Evolutionary conservation across 2,329 filamentous ascomycete species (phyloP), one percentile per base, ranked within the genome.

Genomic region (Botrytis tulipae): DNA sequence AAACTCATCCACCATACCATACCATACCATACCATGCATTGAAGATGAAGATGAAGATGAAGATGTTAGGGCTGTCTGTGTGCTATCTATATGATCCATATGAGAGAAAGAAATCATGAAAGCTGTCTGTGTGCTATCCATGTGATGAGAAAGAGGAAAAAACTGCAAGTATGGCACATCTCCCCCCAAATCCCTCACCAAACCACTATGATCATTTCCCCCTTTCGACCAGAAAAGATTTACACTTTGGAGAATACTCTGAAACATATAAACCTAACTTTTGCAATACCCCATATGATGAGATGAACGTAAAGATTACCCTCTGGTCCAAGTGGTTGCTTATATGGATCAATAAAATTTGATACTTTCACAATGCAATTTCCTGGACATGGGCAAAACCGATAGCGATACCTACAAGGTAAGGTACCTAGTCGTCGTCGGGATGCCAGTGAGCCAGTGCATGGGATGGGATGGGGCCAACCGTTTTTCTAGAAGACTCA

Each of bases 341-440:
- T 14, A 65, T 29, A 51, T 65, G 69, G 59, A 59, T 71, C 69
- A 40, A 63, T 42, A 12, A 65, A 63, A 65, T 71, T 71, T 65
- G 42, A 71, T 51, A 2, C 51, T 65, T 25, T n/a, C 57, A 71
- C 48, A 51, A 40, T 71, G 42, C 59, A 71, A 71, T 71, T 65
- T 71, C 60, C 48, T 29, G 25, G 18, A 25, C 46, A 37, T 67
- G 63, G 65, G 22, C 65, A 54, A 14, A 51, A 14, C 48, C 65
- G 65, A 68, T 68, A 57, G 35, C 65, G 48, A 68, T 57, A 22
- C 48, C 48, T 51, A 42, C 14, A 40, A 61, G 37, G 35, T 40
- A 40, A 61, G 37, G 35, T 40, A 40, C 12, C 10, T 40, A 14
- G 40, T 14, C 40, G 51, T 29, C 51, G 51, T 18, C 51, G 9